Conservation (phyloP, 2,329 filamentous ascomycete species). For the Fusarium pininemorale region DNA sequence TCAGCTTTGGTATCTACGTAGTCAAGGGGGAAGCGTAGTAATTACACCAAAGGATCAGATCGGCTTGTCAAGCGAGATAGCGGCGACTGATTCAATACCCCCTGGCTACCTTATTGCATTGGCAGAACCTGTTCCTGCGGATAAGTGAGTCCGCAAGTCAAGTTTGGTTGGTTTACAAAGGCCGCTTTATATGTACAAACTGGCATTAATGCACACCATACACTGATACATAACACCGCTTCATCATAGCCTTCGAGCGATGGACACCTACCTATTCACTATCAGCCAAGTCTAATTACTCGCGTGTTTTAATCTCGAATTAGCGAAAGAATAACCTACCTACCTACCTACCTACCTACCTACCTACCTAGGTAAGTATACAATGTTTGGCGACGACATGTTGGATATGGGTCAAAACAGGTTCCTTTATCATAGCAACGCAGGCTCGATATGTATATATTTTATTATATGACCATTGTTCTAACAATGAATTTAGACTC, state of each 20-base stretch:
- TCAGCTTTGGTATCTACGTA: constrained; percentile 4
- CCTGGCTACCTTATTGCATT: constrained; percentile 19
- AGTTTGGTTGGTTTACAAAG: neutral
- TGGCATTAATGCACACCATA: constrained; percentile 8
- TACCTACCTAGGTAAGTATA: neutral
- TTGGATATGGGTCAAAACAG: neutral
- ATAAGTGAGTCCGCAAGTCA: neutral
- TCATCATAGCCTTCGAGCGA: neutral
- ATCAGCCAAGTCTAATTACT: neutral
- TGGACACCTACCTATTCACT: neutral
- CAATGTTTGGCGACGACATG: neutral
- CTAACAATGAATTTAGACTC: neutral
- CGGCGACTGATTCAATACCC: constrained; percentile 9
- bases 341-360: neutral
- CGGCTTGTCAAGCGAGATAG: constrained; percentile 35
- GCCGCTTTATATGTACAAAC: neutral
- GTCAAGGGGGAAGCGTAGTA: constrained; percentile 11
- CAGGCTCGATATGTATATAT: neutral
- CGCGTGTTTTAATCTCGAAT: neutral
- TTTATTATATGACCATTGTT: neutral
- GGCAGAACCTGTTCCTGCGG: constrained; percentile 19
- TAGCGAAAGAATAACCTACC: neutral
- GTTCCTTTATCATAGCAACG: neutral
- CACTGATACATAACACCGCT: neutral
- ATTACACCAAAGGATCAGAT: constrained; percentile 21